phyloP scores from a whole-genome alignment of 352 stramenopile genomes.

The Phytophthora tentaculata region DNA sequence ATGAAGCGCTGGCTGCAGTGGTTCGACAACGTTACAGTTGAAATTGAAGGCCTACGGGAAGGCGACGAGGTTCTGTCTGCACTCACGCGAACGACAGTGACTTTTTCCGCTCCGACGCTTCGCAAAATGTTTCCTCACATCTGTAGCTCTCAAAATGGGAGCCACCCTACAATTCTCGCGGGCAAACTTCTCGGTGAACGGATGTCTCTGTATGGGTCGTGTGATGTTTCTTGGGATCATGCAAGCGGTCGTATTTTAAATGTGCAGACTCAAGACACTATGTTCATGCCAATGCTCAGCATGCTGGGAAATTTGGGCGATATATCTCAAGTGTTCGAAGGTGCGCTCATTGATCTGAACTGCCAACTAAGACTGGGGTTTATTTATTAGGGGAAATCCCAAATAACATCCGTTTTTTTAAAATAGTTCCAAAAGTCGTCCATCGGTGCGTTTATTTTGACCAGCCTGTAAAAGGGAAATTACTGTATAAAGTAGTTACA shows the following conservation, averaged over 20 bases:
- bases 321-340: constrained; percentile 5
- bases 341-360: neutral
- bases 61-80: neutral
- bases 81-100: neutral
- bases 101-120: constrained; percentile 5
- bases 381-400: too few relatives aligned
- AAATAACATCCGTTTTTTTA: too few relatives aligned
- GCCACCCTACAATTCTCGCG: neutral
- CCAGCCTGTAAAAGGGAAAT: too few relatives aligned
- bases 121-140: constrained; percentile 6
- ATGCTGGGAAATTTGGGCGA: constrained; percentile 4
- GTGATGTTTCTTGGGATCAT: neutral
- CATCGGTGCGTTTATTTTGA: too few relatives aligned
- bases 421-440: too few relatives aligned
- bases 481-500: too few relatives aligned
- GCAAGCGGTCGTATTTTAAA: neutral
- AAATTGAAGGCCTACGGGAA: neutral
- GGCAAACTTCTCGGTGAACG: constrained; percentile 1
- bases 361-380: too few relatives aligned
- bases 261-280: neutral
- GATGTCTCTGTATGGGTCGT: neutral
- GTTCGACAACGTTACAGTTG: constrained; percentile 7
- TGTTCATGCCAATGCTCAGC: neutral
- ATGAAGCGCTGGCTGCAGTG: constrained; percentile 6
- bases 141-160: neutral